These are phyloP conservation scores for Dendrobium officinale DNA, from an alignment of 106 monocot species.

Conservation along the genomic window DNA sequence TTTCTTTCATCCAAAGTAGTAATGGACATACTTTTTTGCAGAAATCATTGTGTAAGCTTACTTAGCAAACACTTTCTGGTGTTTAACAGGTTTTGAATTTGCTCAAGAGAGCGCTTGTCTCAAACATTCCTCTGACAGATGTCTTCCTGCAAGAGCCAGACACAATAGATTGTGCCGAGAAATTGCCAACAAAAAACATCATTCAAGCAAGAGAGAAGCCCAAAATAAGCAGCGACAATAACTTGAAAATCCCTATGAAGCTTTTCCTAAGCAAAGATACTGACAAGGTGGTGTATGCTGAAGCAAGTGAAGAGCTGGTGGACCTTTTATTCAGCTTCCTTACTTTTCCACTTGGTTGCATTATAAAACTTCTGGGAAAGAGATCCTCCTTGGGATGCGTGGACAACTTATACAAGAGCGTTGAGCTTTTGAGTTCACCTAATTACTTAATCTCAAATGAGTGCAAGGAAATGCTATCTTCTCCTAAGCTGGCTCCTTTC, in stretches of 20 bases:
- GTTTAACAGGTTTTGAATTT: slow-evolving; percentile 22
- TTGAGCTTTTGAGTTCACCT: slow-evolving; percentile 17
- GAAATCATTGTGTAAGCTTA: no score
- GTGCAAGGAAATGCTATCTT: slow-evolving; percentile 15
- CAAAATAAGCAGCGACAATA: neutral
- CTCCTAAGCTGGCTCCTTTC: slow-evolving; percentile 24
- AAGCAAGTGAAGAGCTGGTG: slow-evolving; percentile 34
- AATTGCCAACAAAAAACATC: slow-evolving; percentile 2
- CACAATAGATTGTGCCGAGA: slow-evolving; percentile 1
- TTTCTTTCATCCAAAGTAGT: no score
- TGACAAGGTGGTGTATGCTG: slow-evolving; percentile 38
- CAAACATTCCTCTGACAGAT: slow-evolving; percentile 23
- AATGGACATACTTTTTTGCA: no score
- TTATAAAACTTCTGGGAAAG: slow-evolving; percentile 18
- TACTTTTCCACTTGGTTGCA: slow-evolving; percentile 33
- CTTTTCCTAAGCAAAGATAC: slow-evolving; percentile 26
- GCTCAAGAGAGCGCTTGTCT: slow-evolving; percentile 25
- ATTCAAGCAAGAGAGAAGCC: slow-evolving; percentile 8
- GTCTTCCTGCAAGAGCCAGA: slow-evolving; percentile 18
- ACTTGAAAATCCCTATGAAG: slow-evolving; percentile 19
- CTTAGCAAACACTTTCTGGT: neutral
- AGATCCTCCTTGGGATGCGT: slow-evolving; percentile 23
- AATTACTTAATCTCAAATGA: slow-evolving; percentile 19
- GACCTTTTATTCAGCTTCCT: slow-evolving; percentile 42
- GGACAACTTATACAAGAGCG: slow-evolving; percentile 39